phyloP scores from a whole-genome alignment of 441 rosid species.

The Adansonia gregorii region DNA sequence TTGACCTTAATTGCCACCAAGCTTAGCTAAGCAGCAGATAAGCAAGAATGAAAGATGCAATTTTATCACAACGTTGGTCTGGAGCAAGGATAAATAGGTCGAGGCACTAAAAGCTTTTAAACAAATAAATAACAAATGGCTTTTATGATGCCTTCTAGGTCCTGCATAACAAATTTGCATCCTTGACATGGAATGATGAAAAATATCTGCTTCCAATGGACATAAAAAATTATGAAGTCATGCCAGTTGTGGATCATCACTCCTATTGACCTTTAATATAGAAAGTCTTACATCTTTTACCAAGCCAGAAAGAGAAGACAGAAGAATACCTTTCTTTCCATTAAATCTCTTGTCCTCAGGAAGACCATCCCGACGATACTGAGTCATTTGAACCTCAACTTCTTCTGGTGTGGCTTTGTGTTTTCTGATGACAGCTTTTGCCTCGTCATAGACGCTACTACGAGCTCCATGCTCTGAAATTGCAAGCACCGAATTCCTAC shows the following conservation, averaged over 20 bases:
- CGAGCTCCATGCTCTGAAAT: constrained; percentile 99
- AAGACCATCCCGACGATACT: constrained; percentile 70
- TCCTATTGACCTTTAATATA: neutral
- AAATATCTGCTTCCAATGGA: neutral
- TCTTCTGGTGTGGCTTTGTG: constrained; percentile 95
- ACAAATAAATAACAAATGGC: neutral
- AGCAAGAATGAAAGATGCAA: neutral
- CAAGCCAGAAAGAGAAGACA: constrained; percentile 3
- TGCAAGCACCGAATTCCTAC: constrained; percentile 82
- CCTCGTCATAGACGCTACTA: constrained; percentile 93
- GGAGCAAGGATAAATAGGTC: neutral
- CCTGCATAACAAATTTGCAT: neutral
- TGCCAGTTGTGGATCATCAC: neutral
- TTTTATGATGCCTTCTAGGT: neutral
- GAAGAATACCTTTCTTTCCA: constrained; percentile 73
- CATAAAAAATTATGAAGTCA: neutral
- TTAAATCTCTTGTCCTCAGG: constrained; percentile 81
- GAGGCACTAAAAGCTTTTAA: neutral
- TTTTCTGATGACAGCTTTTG: constrained; percentile 81
- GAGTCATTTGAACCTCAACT: constrained; percentile 78
- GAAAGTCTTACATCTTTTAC: neutral
- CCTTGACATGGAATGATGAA: neutral
- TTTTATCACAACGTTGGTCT: neutral
- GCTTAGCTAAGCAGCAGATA: neutral
- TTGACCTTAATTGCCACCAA: neutral